Evolutionary conservation across 2,329 filamentous ascomycete genomes (phyloP).

Genomic region (Clarireedia sp.): DNA sequence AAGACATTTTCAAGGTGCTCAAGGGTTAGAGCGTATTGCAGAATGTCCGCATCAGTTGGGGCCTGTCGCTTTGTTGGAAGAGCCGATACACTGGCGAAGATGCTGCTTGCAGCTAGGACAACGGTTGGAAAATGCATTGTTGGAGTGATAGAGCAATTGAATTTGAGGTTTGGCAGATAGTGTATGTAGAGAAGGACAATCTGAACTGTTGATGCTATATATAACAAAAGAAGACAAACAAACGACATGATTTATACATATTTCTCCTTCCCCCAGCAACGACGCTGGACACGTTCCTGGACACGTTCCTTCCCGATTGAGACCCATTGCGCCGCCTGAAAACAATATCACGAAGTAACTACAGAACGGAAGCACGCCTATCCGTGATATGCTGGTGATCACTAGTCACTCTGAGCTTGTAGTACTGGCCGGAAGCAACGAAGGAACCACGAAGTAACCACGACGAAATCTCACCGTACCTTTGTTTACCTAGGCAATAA

Average conservation of each 20-base stretch:
- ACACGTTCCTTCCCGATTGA: no score
- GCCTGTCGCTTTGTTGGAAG: conserved; percentile 20
- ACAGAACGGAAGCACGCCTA: not conserved
- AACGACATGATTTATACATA: not conserved
- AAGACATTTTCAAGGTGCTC: conserved; percentile 56
- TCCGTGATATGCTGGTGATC: not conserved
- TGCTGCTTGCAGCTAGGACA: conserved; percentile 12
- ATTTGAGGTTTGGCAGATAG: not conserved
- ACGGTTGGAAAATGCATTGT: conserved; percentile 25
- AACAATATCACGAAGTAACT: not conserved
- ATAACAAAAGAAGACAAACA: no score
- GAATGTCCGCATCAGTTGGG: conserved; percentile 29
- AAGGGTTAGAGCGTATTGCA: conserved; percentile 43
- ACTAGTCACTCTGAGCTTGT: not conserved
- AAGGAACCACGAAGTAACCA: not conserved
- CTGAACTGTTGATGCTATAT: not conserved
- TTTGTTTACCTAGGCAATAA: not conserved
- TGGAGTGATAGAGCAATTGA: not conserved
- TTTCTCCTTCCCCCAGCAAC: no score
- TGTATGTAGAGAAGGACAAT: not conserved
- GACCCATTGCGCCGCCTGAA: no score
- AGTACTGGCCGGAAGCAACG: not conserved
- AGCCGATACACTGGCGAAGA: conserved; percentile 11
- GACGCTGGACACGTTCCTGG: no score
- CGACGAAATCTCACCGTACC: not conserved